A percentile compares a stretch with the other conserved stretches of the same genome.
Evolutionary conservation across 768 basidiomycete species (phyloP).

Genomic region (Mrakia gelida): DNA sequence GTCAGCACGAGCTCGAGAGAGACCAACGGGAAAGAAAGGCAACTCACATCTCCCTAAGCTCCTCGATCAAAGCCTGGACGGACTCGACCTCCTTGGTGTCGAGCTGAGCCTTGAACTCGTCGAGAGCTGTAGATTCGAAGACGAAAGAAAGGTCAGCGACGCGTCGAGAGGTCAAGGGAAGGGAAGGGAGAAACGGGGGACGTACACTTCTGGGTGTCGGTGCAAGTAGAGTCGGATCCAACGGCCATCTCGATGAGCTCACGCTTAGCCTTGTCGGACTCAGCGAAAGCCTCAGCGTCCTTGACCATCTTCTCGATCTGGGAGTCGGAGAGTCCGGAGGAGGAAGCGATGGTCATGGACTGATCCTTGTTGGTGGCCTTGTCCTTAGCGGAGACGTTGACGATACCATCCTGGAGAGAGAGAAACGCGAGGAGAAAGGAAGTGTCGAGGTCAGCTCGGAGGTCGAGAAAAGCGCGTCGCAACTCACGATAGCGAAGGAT

Average conservation of each 20-base stretch:
- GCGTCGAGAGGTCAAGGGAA: too few species aligned
- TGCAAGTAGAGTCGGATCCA: constrained; percentile 88
- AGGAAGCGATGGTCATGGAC: constrained; percentile 95
- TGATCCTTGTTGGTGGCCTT: constrained; percentile 65
- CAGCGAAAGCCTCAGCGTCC: constrained; percentile 90
- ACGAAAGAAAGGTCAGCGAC: too few species aligned
- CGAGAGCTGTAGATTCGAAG: constrained; percentile 54
- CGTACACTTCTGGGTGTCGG: constrained; percentile 83
- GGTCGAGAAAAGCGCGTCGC: constrained; percentile 19
- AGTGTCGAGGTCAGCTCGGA: background rate
- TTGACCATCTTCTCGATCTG: constrained; percentile 97
- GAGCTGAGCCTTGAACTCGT: constrained; percentile 95
- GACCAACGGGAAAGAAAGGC: background rate
- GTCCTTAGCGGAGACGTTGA: constrained; percentile 90
- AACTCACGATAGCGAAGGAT: constrained; percentile 33
- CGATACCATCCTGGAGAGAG: constrained; percentile 68
- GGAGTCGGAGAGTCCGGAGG: constrained; percentile 90
- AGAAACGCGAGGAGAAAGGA: background rate
- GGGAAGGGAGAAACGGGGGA: too few species aligned
- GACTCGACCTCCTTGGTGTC: constrained; percentile 90
- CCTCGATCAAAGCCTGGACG: constrained; percentile 75
- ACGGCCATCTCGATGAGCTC: constrained; percentile 91
- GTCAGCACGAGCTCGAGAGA: background rate
- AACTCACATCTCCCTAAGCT: constrained; percentile 69
- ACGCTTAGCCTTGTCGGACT: constrained; percentile 81